These are phyloP conservation scores for Exophiala viscosa DNA, from an alignment of 2,329 filamentous ascomycete genomes.

Conservation along the genomic window DNA sequence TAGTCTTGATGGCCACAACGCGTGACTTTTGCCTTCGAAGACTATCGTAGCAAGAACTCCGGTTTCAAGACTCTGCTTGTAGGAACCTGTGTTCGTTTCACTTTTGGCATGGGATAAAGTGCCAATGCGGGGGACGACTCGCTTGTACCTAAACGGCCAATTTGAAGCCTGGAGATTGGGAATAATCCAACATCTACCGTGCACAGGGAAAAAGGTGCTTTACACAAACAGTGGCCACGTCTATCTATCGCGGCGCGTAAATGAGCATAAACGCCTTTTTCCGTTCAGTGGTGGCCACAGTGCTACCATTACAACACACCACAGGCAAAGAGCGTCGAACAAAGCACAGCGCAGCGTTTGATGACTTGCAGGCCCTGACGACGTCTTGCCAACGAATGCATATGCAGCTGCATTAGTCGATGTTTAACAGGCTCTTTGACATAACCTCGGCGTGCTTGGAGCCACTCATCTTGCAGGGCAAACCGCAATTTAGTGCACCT, in stretches of 20 bases:
- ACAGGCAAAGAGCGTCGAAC: constrained; percentile 6
- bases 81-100: too few species aligned
- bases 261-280: not conserved
- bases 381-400: constrained; percentile 27
- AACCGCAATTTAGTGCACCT: constrained; percentile 5
- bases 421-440: constrained; percentile 18
- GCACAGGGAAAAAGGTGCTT: too few species aligned
- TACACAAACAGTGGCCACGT: too few species aligned
- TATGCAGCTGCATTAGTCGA: constrained; percentile 26
- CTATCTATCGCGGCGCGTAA: not conserved
- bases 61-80: too few species aligned
- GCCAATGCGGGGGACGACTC: too few species aligned
- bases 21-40: too few species aligned
- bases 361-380: constrained; percentile 25
- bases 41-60: too few species aligned
- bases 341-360: constrained; percentile 11
- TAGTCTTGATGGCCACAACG: too few species aligned
- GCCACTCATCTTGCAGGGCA: constrained; percentile 15
- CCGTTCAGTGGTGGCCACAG: not conserved
- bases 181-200: too few species aligned
- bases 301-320: constrained; percentile 10
- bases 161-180: not conserved
- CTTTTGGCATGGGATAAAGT: too few species aligned
- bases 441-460: constrained; percentile 14
- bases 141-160: not conserved